Base-by-base conservation (phyloP, 169 alveolate genomes). In the Plasmodium vivax region DNA sequence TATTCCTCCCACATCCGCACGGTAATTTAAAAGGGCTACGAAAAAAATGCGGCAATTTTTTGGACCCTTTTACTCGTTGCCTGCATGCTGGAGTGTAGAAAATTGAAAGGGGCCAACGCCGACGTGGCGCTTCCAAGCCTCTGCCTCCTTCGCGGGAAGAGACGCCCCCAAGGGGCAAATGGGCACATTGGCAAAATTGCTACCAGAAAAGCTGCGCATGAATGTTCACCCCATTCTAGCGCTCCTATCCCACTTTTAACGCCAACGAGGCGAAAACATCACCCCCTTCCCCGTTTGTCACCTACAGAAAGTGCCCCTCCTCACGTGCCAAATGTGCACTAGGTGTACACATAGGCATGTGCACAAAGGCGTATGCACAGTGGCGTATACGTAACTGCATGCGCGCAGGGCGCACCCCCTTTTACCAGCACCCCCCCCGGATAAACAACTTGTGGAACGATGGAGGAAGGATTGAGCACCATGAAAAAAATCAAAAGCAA, bases 401-500 rank as follows among this genome's bases (percentile, higher is more conserved):
- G 10, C 41, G 38, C 32, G 38, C n/a, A 27, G 32, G 77, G 23
- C 0, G 32, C 38, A 30, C 77, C 0, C 16, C 23, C 38, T 68
- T 68, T 23, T 68, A 68, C 77, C 10, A 68, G 19, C 38, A 68
- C 41, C 36, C 6, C 23, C 38, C 43, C 38, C 43, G 62, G 62
- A 51, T 51, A 51, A 51, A 1, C 23, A 51, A 51, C 62, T 4
- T 14, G 23, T 51, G 23, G 2, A 83, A 62, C 30, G 27, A 88
- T 80, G 91, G 94, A 88, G 32, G 91, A 88, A 88, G 83, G 82
- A 3, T 10, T 88, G 4, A 81, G 83, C 43, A 80, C 85, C 36
- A 80, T 80, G 45, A 88, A 88, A 80, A 88, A 80, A 80, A 88
- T 80, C 34, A 88, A 88, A 79, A 80, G 83, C 79, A 88, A 88